Evolutionary conservation across 148 eudicot genomes (phyloP).

Genomic region (Diospyros kaki): DNA sequence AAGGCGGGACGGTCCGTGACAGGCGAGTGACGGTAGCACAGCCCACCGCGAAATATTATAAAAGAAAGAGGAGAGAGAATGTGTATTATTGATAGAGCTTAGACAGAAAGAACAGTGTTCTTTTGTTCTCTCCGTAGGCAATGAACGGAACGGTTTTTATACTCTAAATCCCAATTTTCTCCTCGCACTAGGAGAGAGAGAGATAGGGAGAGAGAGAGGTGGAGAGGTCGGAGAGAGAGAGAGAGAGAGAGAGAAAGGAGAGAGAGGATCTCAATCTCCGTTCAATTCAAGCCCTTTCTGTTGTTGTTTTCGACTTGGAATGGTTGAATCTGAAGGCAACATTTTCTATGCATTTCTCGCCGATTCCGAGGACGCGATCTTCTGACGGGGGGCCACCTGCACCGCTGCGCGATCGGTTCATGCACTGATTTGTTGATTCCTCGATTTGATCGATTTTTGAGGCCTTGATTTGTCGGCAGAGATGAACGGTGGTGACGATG

Average conservation of each 20-base stretch:
- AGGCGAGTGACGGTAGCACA: not conserved
- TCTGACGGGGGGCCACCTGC: conserved; percentile 5
- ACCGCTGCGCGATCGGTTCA: conserved; percentile 2
- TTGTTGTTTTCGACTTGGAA: conserved; percentile 8
- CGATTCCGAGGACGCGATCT: conserved; percentile 9
- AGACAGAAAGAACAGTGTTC: conserved; percentile 1
- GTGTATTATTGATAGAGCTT: conserved; percentile 7
- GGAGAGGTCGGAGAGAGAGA: not conserved
- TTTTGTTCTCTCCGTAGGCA: conserved; percentile 1
- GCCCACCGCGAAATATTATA: not conserved
- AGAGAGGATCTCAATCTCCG: conserved; percentile 7
- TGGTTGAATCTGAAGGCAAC: conserved; percentile 30
- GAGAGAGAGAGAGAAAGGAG: not conserved
- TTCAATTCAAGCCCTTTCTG: not conserved
- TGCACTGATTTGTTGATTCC: conserved; percentile 9
- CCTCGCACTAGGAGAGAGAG: not conserved
- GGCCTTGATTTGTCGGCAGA: conserved; percentile 15
- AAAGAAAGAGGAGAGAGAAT: not conserved
- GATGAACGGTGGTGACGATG: conserved; percentile 46
- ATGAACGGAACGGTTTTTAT: conserved; percentile 1
- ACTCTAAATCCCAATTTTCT: conserved; percentile 6
- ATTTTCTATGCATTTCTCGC: conserved; percentile 7
- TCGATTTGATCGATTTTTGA: not conserved
- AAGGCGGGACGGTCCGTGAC: not conserved
- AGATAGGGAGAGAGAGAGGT: conserved; percentile 5